Base-by-base conservation (phyloP, 2,329 filamentous ascomycete species). In the Aspergillus novoparasiticus region DNA sequence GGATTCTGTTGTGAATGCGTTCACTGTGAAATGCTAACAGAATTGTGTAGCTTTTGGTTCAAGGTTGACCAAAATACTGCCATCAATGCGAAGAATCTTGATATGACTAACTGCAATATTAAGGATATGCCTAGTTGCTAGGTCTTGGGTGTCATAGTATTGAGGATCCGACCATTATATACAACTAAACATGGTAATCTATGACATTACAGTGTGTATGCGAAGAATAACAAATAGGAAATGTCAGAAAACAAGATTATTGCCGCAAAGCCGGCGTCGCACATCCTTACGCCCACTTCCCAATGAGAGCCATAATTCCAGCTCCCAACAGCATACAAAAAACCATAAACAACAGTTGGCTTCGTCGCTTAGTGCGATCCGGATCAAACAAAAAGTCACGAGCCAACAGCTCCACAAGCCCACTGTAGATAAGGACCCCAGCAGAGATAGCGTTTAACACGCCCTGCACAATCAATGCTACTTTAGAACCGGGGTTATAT, bases 221-320 rank as follows among this genome's bases (percentile, higher is more conserved):
- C 12, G 1, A 6, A 16, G 36, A 19, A 16, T 19, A 41, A 5
- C 12, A 19, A 19, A 19, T 41, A 19, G 6, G 12, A 5, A 19
- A 19, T 1, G 9, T 19, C 9, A 36, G 12, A 36, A 16, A 9
- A 41, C 3, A 19, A 41, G 16, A 19, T 19, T 2, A 9, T 19
- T 41, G 2, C 16, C 1, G 16, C 0, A 19, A 41, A 39, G 36
- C 85, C 83, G 0, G 82, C 81, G 16, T 87, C 85, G 8, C 85
- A 86, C 12, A 89, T 78, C 59, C 86, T 89, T 48, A 82, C 10
- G 82, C 82, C 83, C 83, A 85, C 67, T 84, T 84, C 5, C 83
- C 83, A 6, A 85, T 69, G 60, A 85, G 63, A 10, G 82, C 81
- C 82, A 85, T 84, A 19, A 83, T 48, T 0, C 73, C 78, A 2